Evolutionary conservation across 1,284 basidiomycete genomes (phyloP).

Genomic region (Afroboletus lepidellus): DNA sequence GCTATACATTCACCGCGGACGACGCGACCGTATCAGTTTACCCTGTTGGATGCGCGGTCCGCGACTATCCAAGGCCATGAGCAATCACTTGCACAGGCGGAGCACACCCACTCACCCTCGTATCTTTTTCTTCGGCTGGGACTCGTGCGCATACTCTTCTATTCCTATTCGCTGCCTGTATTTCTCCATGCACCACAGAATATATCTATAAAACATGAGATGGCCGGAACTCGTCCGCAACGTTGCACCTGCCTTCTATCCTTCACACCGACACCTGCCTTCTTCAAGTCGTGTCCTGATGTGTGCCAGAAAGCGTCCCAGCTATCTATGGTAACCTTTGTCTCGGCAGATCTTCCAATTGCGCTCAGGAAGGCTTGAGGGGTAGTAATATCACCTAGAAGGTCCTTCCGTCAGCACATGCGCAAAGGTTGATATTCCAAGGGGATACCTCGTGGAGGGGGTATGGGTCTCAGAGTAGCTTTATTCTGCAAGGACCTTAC

Average conservation of each 20-base stretch:
- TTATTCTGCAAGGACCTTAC: constrained; percentile 42
- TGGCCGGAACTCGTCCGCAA: not conserved
- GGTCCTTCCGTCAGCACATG: constrained; percentile 15
- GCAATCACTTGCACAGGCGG: not conserved
- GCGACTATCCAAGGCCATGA: constrained; percentile 35
- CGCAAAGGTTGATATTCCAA: not conserved
- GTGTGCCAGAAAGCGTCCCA: constrained; percentile 73
- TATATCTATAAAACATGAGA: constrained; percentile 50
- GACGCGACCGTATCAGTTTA: constrained; percentile 67
- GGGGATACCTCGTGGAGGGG: constrained; percentile 21
- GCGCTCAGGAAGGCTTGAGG: constrained; percentile 66
- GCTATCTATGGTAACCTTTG: constrained; percentile 54
- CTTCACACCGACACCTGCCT: constrained; percentile 60
- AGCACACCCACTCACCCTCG: constrained; percentile 56
- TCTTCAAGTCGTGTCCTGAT: constrained; percentile 56
- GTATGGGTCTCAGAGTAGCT: constrained; percentile 35
- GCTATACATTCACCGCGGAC: constrained; percentile 32
- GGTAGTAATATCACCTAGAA: constrained; percentile 43
- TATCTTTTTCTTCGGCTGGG: constrained; percentile 68
- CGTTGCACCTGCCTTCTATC: constrained; percentile 55
- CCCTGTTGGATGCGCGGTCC: constrained; percentile 74
- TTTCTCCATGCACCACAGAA: constrained; percentile 82
- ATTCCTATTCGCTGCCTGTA: constrained; percentile 60
- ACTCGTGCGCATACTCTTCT: constrained; percentile 60
- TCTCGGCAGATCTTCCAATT: constrained; percentile 66